Evolutionary conservation across 2,329 filamentous ascomycete genomes (phyloP).

Genomic region (Karstenula rhodostoma): DNA sequence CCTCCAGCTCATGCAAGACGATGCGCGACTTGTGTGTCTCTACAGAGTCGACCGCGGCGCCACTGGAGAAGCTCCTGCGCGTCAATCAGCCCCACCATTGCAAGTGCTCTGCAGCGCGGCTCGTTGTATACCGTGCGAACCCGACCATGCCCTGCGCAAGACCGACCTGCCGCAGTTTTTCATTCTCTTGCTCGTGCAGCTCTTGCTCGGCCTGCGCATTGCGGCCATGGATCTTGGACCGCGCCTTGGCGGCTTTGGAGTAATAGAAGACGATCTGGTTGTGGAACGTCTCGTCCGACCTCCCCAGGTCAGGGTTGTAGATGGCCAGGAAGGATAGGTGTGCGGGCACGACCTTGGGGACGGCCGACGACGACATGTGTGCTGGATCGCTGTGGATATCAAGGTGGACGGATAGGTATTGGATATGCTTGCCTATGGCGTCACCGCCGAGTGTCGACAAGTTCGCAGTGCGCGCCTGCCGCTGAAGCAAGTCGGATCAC

Average conservation of each 20-base stretch:
- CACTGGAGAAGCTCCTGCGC: slow-evolving; percentile 78
- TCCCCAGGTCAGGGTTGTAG: slow-evolving; percentile 87
- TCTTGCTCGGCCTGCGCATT: slow-evolving; percentile 46
- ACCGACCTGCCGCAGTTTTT: slow-evolving; percentile 89
- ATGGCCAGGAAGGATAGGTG: slow-evolving; percentile 91
- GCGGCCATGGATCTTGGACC: slow-evolving; percentile 38
- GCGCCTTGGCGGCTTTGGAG: slow-evolving; percentile 57
- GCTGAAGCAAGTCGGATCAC: not conserved
- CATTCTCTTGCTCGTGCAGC: slow-evolving; percentile 74
- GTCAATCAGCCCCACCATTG: slow-evolving; percentile 22
- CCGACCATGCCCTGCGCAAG: slow-evolving; percentile 96
- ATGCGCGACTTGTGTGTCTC: slow-evolving; percentile 91
- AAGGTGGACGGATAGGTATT: not conserved
- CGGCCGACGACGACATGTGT: slow-evolving; percentile 36
- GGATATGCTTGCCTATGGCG: not conserved
- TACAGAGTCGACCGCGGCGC: slow-evolving; percentile 78
- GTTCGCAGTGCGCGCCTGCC: not conserved
- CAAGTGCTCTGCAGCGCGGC: slow-evolving; percentile 8
- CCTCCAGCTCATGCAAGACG: slow-evolving; percentile 84
- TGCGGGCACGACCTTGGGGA: slow-evolving; percentile 69
- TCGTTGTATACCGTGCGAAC: slow-evolving; percentile 71
- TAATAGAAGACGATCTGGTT: slow-evolving; percentile 95
- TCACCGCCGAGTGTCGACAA: slow-evolving; percentile 10
- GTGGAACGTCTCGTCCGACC: slow-evolving; percentile 73
- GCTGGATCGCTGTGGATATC: not conserved